Evolutionary conservation across 345 rosid species (phyloP), one percentile per base, ranked within the genome.

Genomic region (Schrenkiella parvula): DNA sequence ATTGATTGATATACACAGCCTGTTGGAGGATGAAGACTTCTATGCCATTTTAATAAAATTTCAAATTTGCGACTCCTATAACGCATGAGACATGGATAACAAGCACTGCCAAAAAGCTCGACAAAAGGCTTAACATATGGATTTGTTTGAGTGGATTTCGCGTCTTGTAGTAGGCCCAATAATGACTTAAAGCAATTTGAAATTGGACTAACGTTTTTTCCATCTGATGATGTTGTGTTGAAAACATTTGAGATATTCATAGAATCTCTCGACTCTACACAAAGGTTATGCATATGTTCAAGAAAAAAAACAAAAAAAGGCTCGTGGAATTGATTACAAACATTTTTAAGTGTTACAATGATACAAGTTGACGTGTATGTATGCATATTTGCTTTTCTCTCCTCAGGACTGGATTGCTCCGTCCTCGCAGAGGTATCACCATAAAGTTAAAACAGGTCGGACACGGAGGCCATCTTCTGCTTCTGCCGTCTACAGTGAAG

Each of bases 311-410:
- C n/a, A n/a, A n/a, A n/a, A 25, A 14, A 46, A 42, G n/a, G 14
- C 43, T 21, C 12, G 34, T 46, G 32, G 53, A 64, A 47, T 25
- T 55, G 75, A 76, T 63, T 63, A 76, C 75, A 76, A 35, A 63
- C 60, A 55, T 51, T 51, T 23, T 2, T 12, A 62, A 62, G 35
- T 47, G 71, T 63, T 76, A 76, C 48, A 76, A 76, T 56, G 71
- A 70, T 76, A 76, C 72, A 76, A 64, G 66, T 76, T 70, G 75
- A 70, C 67, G 53, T 38, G 80, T 70, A 55, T 70, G 71, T 70
- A 70, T 69, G 70, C 79, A 75, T 75, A 75, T 76, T 70, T 69
- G 70, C 60, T 55, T 26, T 42, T 47, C 70, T 63, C 64, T 70
- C 18, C 35, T 8, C 44, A 54, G 60, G 71, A 75, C 69, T 11